phyloP scores from a whole-genome alignment of 768 basidiomycete genomes.

The Cystobasidiopsis lactophilus region DNA sequence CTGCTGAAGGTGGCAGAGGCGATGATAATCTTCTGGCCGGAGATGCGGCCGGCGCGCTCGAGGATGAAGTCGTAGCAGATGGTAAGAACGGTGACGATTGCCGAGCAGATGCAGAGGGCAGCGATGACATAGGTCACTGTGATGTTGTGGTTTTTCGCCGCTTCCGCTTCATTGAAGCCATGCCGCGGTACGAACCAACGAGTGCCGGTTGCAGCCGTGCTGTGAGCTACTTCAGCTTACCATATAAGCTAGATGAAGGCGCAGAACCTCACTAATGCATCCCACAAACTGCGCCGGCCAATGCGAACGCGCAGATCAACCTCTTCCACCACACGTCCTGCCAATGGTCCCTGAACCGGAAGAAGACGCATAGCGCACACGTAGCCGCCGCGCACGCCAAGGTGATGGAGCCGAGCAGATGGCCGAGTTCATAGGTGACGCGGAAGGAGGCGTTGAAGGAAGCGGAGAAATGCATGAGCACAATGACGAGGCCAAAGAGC shows the following conservation, averaged over 20 bases:
- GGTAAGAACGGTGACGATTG: constrained; percentile 21
- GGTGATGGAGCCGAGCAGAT: constrained; percentile 23
- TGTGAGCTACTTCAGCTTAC: too few relatives aligned
- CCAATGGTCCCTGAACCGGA: constrained; percentile 24
- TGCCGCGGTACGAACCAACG: not conserved
- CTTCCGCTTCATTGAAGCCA: constrained; percentile 12
- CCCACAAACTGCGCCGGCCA: constrained; percentile 24
- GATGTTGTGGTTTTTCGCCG: not conserved
- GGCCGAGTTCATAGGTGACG: constrained; percentile 15
- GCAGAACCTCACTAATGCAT: constrained; percentile 24
- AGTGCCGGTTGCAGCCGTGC: not conserved
- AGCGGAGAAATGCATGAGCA: constrained; percentile 25
- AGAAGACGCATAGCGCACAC: constrained; percentile 24
- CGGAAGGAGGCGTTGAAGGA: constrained; percentile 16
- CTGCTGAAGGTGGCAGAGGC: constrained; percentile 24
- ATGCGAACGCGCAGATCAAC: constrained; percentile 18
- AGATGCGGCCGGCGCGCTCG: constrained; percentile 15
- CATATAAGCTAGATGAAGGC: too few relatives aligned
- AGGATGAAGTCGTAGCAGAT: constrained; percentile 19
- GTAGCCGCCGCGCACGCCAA: constrained; percentile 24
- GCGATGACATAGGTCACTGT: constrained; percentile 20
- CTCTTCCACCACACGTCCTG: constrained; percentile 24
- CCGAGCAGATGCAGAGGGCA: constrained; percentile 24
- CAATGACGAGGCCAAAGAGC: constrained; percentile 23
- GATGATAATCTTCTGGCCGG: constrained; percentile 23